phyloP scores from a whole-genome alignment of 352 stramenopile genomes.

The Pythium plurisporium region DNA sequence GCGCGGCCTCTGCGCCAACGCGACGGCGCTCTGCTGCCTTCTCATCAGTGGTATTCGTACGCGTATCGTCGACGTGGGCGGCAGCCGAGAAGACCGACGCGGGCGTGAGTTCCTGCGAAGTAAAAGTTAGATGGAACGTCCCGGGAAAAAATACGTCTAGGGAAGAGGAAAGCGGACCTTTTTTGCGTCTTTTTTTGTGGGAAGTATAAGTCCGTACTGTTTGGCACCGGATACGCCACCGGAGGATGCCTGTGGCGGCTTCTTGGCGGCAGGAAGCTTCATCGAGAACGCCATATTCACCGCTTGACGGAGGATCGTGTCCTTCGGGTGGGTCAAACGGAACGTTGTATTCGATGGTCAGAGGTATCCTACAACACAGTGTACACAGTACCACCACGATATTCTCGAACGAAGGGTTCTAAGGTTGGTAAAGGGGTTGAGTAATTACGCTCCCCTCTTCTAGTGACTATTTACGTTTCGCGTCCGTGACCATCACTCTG shows the following conservation, averaged over 20 bases:
- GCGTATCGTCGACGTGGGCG: not conserved
- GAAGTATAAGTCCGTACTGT: conserved; percentile 45
- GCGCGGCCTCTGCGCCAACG: conserved; percentile 43
- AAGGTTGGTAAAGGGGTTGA: not conserved
- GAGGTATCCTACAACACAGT: not conserved
- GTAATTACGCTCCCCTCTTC: not conserved
- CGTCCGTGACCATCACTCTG: not conserved
- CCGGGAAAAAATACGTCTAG: not conserved
- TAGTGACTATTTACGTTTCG: not conserved
- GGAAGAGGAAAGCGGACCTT: conserved; percentile 19
- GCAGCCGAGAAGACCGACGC: conserved; percentile 7
- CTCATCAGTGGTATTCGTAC: not conserved
- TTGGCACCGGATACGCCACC: conserved; percentile 15
- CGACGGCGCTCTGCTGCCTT: conserved; percentile 21
- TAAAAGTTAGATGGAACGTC: not conserved
- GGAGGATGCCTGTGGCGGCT: conserved; percentile 8
- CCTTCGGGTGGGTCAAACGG: too few species aligned
- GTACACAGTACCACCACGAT: not conserved
- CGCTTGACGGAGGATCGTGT: too few species aligned
- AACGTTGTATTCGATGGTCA: too few species aligned
- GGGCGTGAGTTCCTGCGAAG: conserved; percentile 24
- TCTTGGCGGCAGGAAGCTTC: conserved; percentile 45
- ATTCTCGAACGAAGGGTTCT: not conserved
- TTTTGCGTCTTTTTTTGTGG: conserved; percentile 29
- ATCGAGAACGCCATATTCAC: conserved; percentile 59